Base-by-base conservation (phyloP, 2,329 filamentous ascomycete genomes). In the Fusarium pseudoanthophilum region DNA sequence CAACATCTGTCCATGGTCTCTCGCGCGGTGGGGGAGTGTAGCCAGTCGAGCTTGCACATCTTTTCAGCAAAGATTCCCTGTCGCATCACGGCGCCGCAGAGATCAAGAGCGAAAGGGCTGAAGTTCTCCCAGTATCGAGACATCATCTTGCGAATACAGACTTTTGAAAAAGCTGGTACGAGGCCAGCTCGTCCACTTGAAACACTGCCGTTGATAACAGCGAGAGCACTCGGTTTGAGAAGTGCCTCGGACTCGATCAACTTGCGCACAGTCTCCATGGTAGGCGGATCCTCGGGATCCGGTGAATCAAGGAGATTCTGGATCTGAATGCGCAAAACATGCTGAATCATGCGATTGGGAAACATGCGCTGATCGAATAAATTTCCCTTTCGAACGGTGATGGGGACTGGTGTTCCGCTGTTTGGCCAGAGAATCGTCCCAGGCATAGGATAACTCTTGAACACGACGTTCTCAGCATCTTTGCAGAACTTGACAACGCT, bases 21-120 rank as follows among this genome's bases (percentile, higher is more conserved):
- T 7, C 81, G 82, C 0, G 91, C 86, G 0, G 90, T 85, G 0
- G 93, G 92, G 32, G 91, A 92, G 79, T 93, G 93, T 3, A 95
- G 83, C 93, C 93, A 95, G 81, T 94, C 92, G 52, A 95, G 89
- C 73, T 88, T 86, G 73, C 88, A 86, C 92, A 95, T 95, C 83
- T 95, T 93, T 66, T 91, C 88, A 6, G 90, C 82, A 74, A 93
- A 93, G 52, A 87, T 84, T 24, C 89, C 87, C 78, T 94, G 92
- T 1, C 92, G 85, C 73, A 92, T 84, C 5, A 93, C 89, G 0
- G 91, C 92, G 4, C 90, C 89, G 9, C 86, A 83, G 4, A 93
- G 87, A 67, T 93, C 91, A 1, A 93, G 83, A 0, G 89, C 88
- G 69, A 93, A 93, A 0, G 85, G 83, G 4, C 87, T 88, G n/a